Evolutionary conservation across 495 filamentous ascomycete genomes (phyloP), one percentile per base, ranked within the genome.

Genomic region (Daldinia childiae): DNA sequence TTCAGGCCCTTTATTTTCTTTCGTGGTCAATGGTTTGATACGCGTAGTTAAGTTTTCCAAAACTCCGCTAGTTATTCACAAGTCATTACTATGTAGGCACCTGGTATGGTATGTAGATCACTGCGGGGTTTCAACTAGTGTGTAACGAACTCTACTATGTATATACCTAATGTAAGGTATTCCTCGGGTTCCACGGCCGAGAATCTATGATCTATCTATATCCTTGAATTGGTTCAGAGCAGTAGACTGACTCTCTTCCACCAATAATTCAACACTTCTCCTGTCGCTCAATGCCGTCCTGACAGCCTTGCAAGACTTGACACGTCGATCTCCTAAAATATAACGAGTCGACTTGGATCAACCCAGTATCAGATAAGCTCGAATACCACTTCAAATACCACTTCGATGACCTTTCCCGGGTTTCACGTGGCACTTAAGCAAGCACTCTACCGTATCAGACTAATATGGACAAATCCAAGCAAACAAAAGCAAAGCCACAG

Each of bases 321-420:
- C 48, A 41, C 48, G 68, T 62, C 68, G 68, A 70, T 70, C 68
- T 57, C 62, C 34, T 38, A 38, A 38, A 50, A 17, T 56, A 65
- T 65, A 56, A 34, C 62, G 56, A 63, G 30, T 26, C 24, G 34
- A 62, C 57, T 30, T 62, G 41, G 62, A 41, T 62, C 7, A 58
- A 62, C 60, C 67, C 15, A 57, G 54, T 30, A 57, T 17, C 14
- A 64, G 34, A 39, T 26, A 58, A n/a, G 27, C 26, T 64, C 27
- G 6, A 27, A 38, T 59, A 36, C 51, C 55, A 30, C 43, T 19
- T 64, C 27, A 3, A 27, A 38, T 59, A 36, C 51, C 55, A 30
- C 43, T 19, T 43, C 54, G 8, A 55, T 21, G 30, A 29, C 29
- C 43, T 61, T 43, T 57, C 57, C 68, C 63, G 50, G 29, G 41